Evolutionary conservation across 768 basidiomycete genomes (phyloP), one percentile per base, ranked within the genome.

Genomic region (Termitomyces sp.): DNA sequence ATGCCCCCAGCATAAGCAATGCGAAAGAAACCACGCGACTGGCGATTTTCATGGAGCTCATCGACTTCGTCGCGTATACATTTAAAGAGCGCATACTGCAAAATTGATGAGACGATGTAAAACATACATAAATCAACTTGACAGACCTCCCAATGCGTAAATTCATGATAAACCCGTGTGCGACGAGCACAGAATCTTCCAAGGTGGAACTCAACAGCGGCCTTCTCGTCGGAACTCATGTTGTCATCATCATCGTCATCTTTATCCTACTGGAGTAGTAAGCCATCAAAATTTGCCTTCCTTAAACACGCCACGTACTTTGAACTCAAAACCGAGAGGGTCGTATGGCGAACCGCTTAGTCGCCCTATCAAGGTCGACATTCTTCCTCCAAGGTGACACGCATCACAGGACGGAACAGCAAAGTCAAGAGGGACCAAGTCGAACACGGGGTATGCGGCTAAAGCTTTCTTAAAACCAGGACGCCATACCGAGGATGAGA

Each of bases 401-500:
- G 91, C 93, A 70, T 95, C 90, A 67, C 94, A 97, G 18, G 74
- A 74, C 2, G 85, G 83, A 22, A 83, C 71, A 14, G 84, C 71
- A 63, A 84, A 85, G 16, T 82, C 75, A 54, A 93, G 69, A 26
- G 65, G 65, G 26, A 75, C 62, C 39, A 90, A 67, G 18, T 80
- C 74, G 54, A 93, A 83, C 1, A 80, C 73, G 0, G 94, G 93
- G 69, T 86, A 87, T 49, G 62, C 82, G 65, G 89, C 82, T 14
- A 97, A 69, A 2, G 77, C 66, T 42, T 76, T 79, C 63, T 82
- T 91, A 74, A 89, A 92, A 12, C 81, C 77, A 2, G 85, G 78
- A 56, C 79, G 76, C 94, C 94, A 97, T 12, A 91, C 82, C 0
- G 91, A 91, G n/a, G 92, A 93, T 8, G 87, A 78, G 5, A 95